phyloP scores from a whole-genome alignment of 2,329 filamentous ascomycete species.

The Stemphylium beticola region DNA sequence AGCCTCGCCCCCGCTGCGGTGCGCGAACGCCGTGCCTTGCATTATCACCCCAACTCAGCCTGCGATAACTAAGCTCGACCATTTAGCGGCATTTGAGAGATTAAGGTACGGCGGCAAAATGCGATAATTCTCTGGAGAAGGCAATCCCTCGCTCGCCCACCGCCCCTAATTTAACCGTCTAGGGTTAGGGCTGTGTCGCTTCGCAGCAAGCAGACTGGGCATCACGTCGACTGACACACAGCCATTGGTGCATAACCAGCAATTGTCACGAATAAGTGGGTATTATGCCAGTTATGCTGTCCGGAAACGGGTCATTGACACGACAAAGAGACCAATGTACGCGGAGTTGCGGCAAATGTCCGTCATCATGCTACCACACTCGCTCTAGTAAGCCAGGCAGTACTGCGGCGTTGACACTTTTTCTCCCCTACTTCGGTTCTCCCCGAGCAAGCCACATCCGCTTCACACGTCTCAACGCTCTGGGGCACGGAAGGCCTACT shows the following conservation, averaged over 20 bases:
- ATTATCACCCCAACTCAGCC: constrained; percentile 25
- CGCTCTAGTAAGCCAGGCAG: constrained; percentile 29
- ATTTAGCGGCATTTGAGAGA: constrained; percentile 31
- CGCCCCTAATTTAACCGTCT: constrained; percentile 30
- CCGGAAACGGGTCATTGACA: constrained; percentile 9
- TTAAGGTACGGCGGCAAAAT: constrained; percentile 34
- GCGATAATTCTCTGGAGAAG: constrained; percentile 23
- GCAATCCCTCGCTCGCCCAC: constrained; percentile 11
- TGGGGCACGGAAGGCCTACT: constrained; percentile 41
- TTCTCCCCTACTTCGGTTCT: constrained; percentile 26
- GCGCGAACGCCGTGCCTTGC: constrained; percentile 36
- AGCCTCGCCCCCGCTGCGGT: constrained; percentile 37
- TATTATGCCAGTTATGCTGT: constrained; percentile 18
- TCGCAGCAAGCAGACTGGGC: constrained; percentile 12
- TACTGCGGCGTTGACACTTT: constrained; percentile 29
- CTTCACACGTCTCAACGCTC: constrained; percentile 32
- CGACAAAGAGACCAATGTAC: constrained; percentile 22
- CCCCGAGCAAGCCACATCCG: constrained; percentile 40
- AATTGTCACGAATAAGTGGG: constrained; percentile 7
- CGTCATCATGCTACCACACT: constrained; percentile 14
- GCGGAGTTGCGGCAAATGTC: constrained; percentile 20
- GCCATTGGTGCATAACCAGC: constrained; percentile 19
- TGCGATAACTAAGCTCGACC: constrained; percentile 21
- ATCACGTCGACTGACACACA: constrained; percentile 8
- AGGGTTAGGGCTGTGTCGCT: constrained; percentile 17